Base-by-base conservation (phyloP, 1,284 basidiomycete species). In the Microbotryum lychnidis-dioicae region DNA sequence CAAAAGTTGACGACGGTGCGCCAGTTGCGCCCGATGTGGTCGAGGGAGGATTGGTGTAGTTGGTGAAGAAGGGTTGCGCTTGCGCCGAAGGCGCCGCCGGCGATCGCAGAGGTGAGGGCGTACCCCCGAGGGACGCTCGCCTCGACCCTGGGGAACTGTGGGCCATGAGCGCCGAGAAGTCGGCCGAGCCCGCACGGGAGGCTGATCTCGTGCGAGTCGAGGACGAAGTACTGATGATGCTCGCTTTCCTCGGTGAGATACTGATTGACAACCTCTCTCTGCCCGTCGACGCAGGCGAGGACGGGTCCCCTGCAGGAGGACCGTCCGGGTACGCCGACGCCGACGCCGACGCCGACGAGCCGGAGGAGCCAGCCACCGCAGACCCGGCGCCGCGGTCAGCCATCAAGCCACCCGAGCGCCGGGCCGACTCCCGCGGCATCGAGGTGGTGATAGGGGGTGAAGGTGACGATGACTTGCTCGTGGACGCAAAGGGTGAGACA, bases 401-500 rank as follows among this genome's bases (percentile, higher is more conserved):
- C 37, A 42, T 42, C 37, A 16, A 42, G 37, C 37, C 37, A 3
- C 37, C 37, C 14, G 37, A 42, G 37, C 37, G 37, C 37, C 37
- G 37, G 12, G 16, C 37, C 37, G 37, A 42, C 16, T 42, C 37
- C 2, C 37, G 37, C 37, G 37, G 14, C 37, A 16, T 31, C 33
- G 21, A 23, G 45, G 27, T 16, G 21, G 50, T 18, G 12, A 20
- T 29, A 25, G 37, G 45, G 23, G 25, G 14, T 25, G 37, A 37
- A 6, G 45, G 4, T 16, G 42, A 42, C 21, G 20, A 23, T 42
- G 10, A 21, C 53, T 21, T 45, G 49, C 6, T 10, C 25, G 18
- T n/a, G 8, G 9, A 47, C 18, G 56, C 64, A 33, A 67, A 69
- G 4, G 67, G 67, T n/a, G 67, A 69, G 37, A 65, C 46, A 50